Evolutionary conservation across 2,329 filamentous ascomycete species (phyloP), one percentile per base, ranked within the genome.

Genomic region (Tolypocladium cylindrosporum): DNA sequence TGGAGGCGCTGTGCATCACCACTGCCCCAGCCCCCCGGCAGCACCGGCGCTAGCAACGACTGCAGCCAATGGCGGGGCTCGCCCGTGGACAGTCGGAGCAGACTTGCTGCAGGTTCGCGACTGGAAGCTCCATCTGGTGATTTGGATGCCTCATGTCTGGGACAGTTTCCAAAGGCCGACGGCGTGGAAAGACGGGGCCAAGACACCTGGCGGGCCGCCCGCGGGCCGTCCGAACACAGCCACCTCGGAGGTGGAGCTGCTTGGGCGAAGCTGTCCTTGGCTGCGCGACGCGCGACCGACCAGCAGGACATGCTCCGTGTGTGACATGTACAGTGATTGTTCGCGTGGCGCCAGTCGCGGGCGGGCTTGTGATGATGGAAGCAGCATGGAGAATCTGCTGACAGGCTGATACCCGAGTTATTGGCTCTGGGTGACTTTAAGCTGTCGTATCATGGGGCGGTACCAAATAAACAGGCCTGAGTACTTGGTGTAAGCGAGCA

Each of bases 21-120:
- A 31, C 4, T 5, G 27, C 27, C 4, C 45, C 27, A 55, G 54
- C 54, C 57, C 41, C 57, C 42, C 57, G 57, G 57, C 34, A 24
- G 52, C 42, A 36, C 57, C 57, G 57, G 57, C 57, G 52, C 57
- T 58, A 58, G 19, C 21, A 14, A 21, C 13, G 51, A 40, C 27
- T 10, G 19, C 48, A 52, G 31, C 48, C 48, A 52, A 52, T 36
- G 31, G 48, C 31, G 31, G 19, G 19, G 27, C 9, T 6, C 27
- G 45, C 4, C 7, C 14, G 8, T 14, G 24, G 19, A 34, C 13
- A 10, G 45, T 27, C 19, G 45, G 27, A 34, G 27, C 45, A 10
- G 45, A 27, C 13, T 11, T 36, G 45, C 14, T 34, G 27, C 45
- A 31, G 8, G 13, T 31, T 24, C 27, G 24, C 45, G 4, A 16